A percentile compares a stretch with the other conserved stretches of the same genome.
These are phyloP conservation scores for Theobroma grandiflorum DNA, from an alignment of 441 rosid genomes.

Conservation along the genomic window DNA sequence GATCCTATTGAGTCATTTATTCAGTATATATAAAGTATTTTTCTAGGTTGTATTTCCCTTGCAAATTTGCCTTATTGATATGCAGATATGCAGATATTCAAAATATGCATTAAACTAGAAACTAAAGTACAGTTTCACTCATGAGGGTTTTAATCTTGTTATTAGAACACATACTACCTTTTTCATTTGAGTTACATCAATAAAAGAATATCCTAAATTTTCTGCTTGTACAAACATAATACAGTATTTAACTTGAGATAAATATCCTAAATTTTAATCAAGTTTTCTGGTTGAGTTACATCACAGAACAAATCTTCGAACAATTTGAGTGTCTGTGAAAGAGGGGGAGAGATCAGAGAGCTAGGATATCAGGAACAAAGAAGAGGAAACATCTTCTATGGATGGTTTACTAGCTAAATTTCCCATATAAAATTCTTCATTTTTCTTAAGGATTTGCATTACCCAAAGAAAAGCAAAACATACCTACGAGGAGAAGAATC, in stretches of 20 bases:
- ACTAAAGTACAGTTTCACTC: not conserved
- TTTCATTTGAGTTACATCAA: too few relatives aligned
- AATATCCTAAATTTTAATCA: not conserved
- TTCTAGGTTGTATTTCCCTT: not conserved
- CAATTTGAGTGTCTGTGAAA: not conserved
- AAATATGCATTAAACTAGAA: conserved; percentile 1
- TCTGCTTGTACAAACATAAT: too few relatives aligned
- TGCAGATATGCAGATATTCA: not conserved
- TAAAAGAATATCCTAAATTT: too few relatives aligned
- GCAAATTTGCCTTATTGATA: not conserved
- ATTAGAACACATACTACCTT: conserved; percentile 97
- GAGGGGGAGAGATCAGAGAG: too few relatives aligned
- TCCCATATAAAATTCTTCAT: not conserved
- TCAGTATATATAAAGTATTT: not conserved
- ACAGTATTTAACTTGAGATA: conserved; percentile 1
- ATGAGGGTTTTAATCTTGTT: conserved; percentile 94
- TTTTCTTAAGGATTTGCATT: not conserved
- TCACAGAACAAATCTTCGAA: not conserved
- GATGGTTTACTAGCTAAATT: not conserved
- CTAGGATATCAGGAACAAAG: too few relatives aligned
- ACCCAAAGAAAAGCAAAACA: too few relatives aligned
- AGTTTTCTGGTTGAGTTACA: not conserved
- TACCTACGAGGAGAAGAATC: too few relatives aligned
- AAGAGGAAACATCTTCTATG: not conserved
- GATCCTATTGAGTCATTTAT: not conserved